Evolutionary conservation across 2,329 filamentous ascomycete species (phyloP).

Genomic region (Calcarisporium arbuscula): DNA sequence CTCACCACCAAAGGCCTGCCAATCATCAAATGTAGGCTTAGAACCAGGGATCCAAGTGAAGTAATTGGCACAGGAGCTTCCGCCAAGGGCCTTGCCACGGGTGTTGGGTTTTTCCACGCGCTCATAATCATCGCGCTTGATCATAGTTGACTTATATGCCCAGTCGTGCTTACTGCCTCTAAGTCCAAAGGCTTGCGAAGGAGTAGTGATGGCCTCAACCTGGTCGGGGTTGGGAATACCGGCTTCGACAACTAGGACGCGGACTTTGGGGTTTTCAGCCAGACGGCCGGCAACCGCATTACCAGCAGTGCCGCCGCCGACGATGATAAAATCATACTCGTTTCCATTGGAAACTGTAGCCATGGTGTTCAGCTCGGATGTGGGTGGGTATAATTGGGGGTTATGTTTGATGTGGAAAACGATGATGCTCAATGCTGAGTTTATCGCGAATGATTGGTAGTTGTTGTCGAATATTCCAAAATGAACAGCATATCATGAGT

Average conservation of each 20-base stretch:
- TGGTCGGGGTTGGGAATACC: slow-evolving; percentile 41
- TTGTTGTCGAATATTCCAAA: too few relatives aligned
- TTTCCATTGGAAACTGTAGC: slow-evolving; percentile 6
- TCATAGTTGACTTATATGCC: slow-evolving; percentile 56
- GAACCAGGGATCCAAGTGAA: slow-evolving; percentile 57
- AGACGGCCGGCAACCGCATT: slow-evolving; percentile 29
- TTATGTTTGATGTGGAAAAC: too few relatives aligned
- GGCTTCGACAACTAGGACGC: slow-evolving; percentile 41
- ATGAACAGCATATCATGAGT: too few relatives aligned
- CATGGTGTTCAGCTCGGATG: slow-evolving; percentile 6
- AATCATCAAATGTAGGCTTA: slow-evolving; percentile 56
- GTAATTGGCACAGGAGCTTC: slow-evolving; percentile 54
- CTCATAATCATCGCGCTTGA: slow-evolving; percentile 52
- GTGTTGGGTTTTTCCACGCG: slow-evolving; percentile 59
- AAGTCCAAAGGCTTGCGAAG: slow-evolving; percentile 45
- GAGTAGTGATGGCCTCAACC: slow-evolving; percentile 46
- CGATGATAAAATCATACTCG: slow-evolving; percentile 24
- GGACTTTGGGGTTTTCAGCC: slow-evolving; percentile 29
- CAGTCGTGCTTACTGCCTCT: slow-evolving; percentile 52
- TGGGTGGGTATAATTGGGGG: too few relatives aligned
- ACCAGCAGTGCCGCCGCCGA: slow-evolving; percentile 29
- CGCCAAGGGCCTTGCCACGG: slow-evolving; percentile 52
- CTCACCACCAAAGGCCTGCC: slow-evolving; percentile 67
- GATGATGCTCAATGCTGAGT: background rate
- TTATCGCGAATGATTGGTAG: too few relatives aligned